A percentile compares a stretch with the other conserved stretches of the same genome.
Evolutionary conservation across 305 asterid species (phyloP).

Genomic region (Fraxinus angustifolia): DNA sequence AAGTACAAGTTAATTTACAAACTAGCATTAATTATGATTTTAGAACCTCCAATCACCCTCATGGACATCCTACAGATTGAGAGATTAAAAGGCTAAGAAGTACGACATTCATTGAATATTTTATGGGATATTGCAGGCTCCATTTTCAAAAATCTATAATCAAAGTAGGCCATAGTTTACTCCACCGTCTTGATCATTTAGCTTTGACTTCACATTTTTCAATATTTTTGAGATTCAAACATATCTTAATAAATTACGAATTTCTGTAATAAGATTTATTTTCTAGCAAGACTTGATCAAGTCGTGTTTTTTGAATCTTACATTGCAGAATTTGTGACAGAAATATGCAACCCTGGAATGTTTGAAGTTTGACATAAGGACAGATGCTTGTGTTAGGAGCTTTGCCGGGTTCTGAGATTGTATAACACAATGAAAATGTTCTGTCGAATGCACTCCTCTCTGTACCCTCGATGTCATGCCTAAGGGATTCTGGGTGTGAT

Average conservation of each 20-base stretch:
- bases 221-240: neutral
- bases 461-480: neutral
- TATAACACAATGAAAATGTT: neutral
- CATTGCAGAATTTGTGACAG: neutral
- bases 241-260: neutral
- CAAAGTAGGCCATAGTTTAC: neutral
- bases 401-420: neutral
- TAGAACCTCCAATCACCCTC: neutral
- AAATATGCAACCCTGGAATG: neutral
- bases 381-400: neutral
- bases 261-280: neutral
- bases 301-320: neutral
- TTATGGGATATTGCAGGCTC: neutral
- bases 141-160: neutral
- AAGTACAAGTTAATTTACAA: neutral
- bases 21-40: neutral
- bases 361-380: neutral
- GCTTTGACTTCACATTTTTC: neutral
- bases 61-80: neutral
- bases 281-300: neutral
- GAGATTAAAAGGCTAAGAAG: neutral
- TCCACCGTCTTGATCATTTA: neutral
- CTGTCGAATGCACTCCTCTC: neutral
- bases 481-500: neutral
- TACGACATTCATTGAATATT: neutral